A percentile compares a stretch with the other conserved stretches of the same genome.
Evolutionary conservation across 73 alveolate species (phyloP).

Genomic region (Tetrahymena elliotti): DNA sequence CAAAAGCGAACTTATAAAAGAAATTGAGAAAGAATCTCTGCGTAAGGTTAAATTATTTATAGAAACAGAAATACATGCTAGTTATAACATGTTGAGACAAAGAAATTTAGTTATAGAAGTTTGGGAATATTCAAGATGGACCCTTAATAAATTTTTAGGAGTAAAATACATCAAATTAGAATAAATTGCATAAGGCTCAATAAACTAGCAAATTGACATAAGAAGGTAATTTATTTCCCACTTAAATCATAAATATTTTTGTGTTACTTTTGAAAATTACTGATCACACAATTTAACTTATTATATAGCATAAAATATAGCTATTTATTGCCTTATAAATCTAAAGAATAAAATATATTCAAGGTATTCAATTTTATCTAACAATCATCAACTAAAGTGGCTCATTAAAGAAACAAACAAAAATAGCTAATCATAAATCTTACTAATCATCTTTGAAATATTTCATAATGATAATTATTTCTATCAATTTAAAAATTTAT

Average conservation of each 20-base stretch:
- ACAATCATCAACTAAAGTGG: too few species aligned
- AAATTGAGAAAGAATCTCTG: not conserved
- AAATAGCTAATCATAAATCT: too few species aligned
- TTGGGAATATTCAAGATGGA: slow-evolving; percentile 30
- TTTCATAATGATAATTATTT: too few species aligned
- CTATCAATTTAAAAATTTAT: too few species aligned
- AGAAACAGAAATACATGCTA: slow-evolving; percentile 28
- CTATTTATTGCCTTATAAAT: not conserved
- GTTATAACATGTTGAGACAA: slow-evolving; percentile 21
- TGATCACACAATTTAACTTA: not conserved
- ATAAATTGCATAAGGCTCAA: slow-evolving; percentile 21
- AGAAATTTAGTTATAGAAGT: slow-evolving; percentile 31
- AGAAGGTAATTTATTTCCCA: not conserved
- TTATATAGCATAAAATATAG: too few species aligned
- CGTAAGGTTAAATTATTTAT: slow-evolving; percentile 19
- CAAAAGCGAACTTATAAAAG: not conserved
- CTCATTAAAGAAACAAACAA: too few species aligned
- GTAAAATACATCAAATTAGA: slow-evolving; percentile 1
- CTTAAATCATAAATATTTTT: too few species aligned
- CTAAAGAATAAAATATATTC: too few species aligned
- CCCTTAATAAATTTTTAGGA: slow-evolving; percentile 19
- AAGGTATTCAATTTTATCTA: too few species aligned
- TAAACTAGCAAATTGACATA: slow-evolving; percentile 15
- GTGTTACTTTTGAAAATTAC: not conserved
- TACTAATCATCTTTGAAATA: too few species aligned